Base-by-base conservation (phyloP, 2,329 filamentous ascomycete genomes). In the Ploettnerulaceae sp. region DNA sequence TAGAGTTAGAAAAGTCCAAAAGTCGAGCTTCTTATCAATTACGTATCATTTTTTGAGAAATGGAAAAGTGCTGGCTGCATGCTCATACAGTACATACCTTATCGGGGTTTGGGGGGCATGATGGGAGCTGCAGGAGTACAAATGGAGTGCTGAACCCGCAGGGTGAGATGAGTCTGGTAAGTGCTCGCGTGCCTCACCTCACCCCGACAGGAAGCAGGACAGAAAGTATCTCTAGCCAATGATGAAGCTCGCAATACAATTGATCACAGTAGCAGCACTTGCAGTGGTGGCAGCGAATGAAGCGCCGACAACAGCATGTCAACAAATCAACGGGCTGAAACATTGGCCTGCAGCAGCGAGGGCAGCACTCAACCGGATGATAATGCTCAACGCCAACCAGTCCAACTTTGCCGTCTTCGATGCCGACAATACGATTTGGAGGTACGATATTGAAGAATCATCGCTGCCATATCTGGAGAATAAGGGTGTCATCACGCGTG, bases 361-460 rank as follows among this genome's bases (percentile, higher is more conserved):
- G 6, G 35, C 18, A 25, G 42, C 42, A 18, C 34, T 45, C 2
- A 29, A 38, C 21, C 24, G 26, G 3, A 45, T 45, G 42, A 45
- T 45, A 7, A 18, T 21, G 21, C 32, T 36, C 5, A 45, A 45
- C 5, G 42, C 42, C 26, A 37, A 45, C 15, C 33, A 45, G 25
- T 37, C 33, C 3, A 37, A 45, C 15, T 45, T 33, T 14, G 44
- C 35, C 12, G 36, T 47, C 3, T 47, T 47, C 7, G 44, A 47
- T n/a, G 44, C 44, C 2, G 44, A 47, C 12, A 40, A 47, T 9
- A 47, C 44, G 9, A 40, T 47, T 15, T 47, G 44, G 44, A 26
- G 29, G 15, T 35, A 47, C 21, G 44, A 47, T 15, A 40, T 47
- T 11, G 36, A 39, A 29, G 44, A 47, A 22, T 38, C 44, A n/a